phyloP scores from a whole-genome alignment of 148 eudicot genomes.

The Euryodendron excelsum region DNA sequence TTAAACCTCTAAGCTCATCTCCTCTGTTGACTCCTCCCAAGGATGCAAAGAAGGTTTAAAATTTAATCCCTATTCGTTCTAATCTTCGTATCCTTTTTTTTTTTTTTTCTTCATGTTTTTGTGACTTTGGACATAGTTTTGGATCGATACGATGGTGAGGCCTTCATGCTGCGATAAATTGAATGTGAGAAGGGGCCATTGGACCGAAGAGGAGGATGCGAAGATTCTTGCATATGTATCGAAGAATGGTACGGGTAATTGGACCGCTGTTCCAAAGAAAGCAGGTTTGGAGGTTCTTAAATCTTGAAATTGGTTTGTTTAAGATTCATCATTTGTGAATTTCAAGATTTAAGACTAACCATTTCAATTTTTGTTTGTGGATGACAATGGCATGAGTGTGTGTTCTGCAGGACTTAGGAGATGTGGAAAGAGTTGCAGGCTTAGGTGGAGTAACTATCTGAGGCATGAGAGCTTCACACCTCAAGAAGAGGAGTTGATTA shows the following conservation, averaged over 20 bases:
- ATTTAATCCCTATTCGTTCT: not conserved
- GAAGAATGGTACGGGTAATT: conserved; percentile 35
- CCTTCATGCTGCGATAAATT: conserved; percentile 38
- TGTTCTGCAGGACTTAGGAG: conserved; percentile 40
- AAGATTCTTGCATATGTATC: conserved; percentile 30
- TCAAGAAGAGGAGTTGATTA: conserved; percentile 75
- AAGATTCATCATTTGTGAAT: not conserved
- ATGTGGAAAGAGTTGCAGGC: conserved; percentile 64
- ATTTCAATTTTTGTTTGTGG: not conserved
- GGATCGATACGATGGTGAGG: conserved; percentile 47
- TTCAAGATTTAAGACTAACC: not conserved
- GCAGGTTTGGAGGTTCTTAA: conserved; percentile 26
- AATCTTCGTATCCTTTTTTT: not conserved
- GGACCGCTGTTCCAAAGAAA: conserved; percentile 41
- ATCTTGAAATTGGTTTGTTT: not conserved
- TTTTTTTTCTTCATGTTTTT: not conserved
- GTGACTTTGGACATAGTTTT: not conserved
- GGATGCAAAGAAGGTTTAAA: not conserved
- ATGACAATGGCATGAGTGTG: conserved; percentile 10
- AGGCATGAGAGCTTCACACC: conserved; percentile 57
- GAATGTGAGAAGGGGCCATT: conserved; percentile 33
- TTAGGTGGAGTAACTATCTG: conserved; percentile 35
- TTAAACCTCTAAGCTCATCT: conserved; percentile 24
- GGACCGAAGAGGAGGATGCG: conserved; percentile 42
- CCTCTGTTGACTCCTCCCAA: not conserved